Conservation (phyloP, 1,284 basidiomycete genomes). For the Tilletia horrida region DNA sequence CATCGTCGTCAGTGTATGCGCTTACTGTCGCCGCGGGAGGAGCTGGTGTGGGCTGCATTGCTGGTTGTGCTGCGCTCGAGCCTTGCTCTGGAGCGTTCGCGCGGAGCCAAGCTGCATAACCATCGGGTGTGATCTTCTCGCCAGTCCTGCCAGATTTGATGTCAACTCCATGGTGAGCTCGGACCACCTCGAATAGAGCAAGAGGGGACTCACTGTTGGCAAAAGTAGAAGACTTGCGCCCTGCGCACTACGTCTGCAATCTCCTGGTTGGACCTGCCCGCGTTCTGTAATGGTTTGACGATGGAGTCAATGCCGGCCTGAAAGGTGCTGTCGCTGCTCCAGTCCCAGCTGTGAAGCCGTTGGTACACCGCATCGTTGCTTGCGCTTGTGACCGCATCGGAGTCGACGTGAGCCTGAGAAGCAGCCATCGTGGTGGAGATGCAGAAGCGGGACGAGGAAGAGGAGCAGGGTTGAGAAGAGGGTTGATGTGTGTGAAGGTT, state of each 20-base stretch:
- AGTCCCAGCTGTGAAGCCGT: constrained; percentile 6
- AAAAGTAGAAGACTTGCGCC: constrained; percentile 36
- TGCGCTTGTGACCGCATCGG: background rate
- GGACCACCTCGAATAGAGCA: background rate
- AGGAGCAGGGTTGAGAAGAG: background rate
- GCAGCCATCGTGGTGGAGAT: background rate
- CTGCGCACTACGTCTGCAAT: constrained; percentile 31
- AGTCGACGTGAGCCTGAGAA: background rate
- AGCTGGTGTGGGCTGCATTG: background rate
- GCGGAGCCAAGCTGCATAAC: constrained; percentile 30
- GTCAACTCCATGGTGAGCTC: constrained; percentile 11
- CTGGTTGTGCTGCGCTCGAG: background rate
- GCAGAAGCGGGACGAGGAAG: background rate
- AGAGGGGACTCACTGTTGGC: constrained; percentile 1
- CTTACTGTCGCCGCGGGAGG: background rate
- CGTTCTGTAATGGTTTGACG: constrained; percentile 31
- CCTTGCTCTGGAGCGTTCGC: constrained; percentile 12
- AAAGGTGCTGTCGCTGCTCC: background rate
- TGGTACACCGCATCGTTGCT: background rate
- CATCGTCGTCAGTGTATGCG: background rate
- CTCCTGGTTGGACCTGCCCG: constrained; percentile 30
- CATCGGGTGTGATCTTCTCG: constrained; percentile 28
- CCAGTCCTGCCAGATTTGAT: constrained; percentile 24
- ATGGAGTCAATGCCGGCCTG: constrained; percentile 38
- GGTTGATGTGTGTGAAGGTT: background rate